Evolutionary conservation across 768 basidiomycete genomes (phyloP).

Genomic region (Collybiopsis confluens): DNA sequence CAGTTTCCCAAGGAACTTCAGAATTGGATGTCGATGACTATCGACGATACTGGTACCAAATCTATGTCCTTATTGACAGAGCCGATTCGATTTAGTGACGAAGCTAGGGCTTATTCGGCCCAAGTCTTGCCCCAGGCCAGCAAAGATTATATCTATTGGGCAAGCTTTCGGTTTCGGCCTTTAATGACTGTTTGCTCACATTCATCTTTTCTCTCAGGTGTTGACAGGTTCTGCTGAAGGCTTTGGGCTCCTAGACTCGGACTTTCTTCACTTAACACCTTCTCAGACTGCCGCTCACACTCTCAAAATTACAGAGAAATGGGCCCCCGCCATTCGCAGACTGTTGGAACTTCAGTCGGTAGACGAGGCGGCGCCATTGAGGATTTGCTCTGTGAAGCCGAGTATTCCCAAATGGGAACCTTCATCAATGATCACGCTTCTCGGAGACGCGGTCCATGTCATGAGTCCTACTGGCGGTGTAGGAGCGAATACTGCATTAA

Average conservation of each 20-base stretch:
- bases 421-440: not conserved
- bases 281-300: not conserved
- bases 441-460: conserved; percentile 1
- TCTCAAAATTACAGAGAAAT: conserved; percentile 4
- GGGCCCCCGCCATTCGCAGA: not conserved
- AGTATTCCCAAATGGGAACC: not conserved
- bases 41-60: not conserved
- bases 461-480: conserved; percentile 5
- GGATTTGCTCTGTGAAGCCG: not conserved
- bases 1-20: conserved; percentile 1
- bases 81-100: not conserved
- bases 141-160: conserved; percentile 5
- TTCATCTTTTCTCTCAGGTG: not conserved
- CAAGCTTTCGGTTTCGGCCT: not conserved
- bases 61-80: not conserved
- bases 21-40: conserved; percentile 1
- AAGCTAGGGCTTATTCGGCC: not conserved
- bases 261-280: not conserved
- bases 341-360: not conserved
- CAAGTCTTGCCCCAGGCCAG: not conserved
- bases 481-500: conserved; percentile 5
- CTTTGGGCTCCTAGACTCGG: conserved; percentile 3
- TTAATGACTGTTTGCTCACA: not conserved
- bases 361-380: not conserved
- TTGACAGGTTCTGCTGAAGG: not conserved